Conservation (phyloP, 108 stramenopile species). For the Nitzschia putrida region DNA sequence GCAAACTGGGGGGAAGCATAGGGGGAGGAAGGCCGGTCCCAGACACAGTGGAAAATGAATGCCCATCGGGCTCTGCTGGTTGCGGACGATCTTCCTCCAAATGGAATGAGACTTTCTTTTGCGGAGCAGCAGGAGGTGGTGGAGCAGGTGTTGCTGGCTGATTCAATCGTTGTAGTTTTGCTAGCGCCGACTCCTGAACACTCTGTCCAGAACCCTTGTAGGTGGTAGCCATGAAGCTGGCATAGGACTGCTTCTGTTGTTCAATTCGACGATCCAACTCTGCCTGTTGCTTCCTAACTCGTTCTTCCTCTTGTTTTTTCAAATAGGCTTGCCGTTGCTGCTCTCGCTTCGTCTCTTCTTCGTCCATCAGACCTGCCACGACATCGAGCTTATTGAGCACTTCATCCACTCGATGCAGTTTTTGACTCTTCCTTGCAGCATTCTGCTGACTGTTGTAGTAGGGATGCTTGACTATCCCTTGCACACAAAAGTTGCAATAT, state of each 20-base stretch:
- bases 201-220: neutral
- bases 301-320: slow-evolving; percentile 44
- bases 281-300: slow-evolving; percentile 40
- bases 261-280: slow-evolving; percentile 24
- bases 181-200: slow-evolving; percentile 41
- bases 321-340: slow-evolving; percentile 42
- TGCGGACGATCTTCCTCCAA: slow-evolving; percentile 7
- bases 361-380: slow-evolving; percentile 77
- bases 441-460: slow-evolving; percentile 62
- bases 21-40: slow-evolving; percentile 23
- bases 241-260: slow-evolving; percentile 21
- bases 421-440: slow-evolving; percentile 35
- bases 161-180: slow-evolving; percentile 40
- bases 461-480: slow-evolving; percentile 68
- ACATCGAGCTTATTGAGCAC: slow-evolving; percentile 67
- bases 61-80: slow-evolving; percentile 37
- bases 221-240: neutral
- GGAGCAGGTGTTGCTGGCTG: slow-evolving; percentile 26
- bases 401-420: slow-evolving; percentile 52
- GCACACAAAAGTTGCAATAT: slow-evolving; percentile 71
- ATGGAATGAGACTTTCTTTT: slow-evolving; percentile 9
- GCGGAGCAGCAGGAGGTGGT: slow-evolving; percentile 7
- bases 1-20: slow-evolving; percentile 22
- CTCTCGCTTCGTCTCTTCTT: slow-evolving; percentile 59
- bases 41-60: slow-evolving; percentile 11